Conservation (phyloP, 2,329 filamentous ascomycete genomes). For the Nemania bipapillata region DNA sequence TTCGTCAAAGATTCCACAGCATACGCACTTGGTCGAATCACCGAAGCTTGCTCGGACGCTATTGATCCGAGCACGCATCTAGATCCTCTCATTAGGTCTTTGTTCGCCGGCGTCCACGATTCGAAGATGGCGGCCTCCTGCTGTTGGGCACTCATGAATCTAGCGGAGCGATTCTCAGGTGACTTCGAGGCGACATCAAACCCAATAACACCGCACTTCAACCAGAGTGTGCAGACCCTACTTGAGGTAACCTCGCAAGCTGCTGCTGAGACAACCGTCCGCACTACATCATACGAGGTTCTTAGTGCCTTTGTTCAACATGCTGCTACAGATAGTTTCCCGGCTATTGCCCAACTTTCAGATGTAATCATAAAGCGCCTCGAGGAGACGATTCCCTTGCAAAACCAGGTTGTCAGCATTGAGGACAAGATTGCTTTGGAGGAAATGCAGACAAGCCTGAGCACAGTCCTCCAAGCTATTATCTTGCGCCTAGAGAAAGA, state of each 20-base stretch:
- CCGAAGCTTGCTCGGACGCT: constrained; percentile 88
- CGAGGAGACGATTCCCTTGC: constrained; percentile 87
- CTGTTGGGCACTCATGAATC: constrained; percentile 99
- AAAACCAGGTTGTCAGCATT: constrained; percentile 92
- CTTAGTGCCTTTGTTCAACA: constrained; percentile 94
- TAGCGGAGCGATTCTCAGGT: constrained; percentile 93
- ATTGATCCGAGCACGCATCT: constrained; percentile 88
- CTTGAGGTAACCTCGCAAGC: constrained; percentile 84
- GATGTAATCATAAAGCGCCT: constrained; percentile 90
- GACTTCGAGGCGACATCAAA: constrained; percentile 82
- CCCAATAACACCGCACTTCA: constrained; percentile 89
- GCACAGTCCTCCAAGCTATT: constrained; percentile 90
- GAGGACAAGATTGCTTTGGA: constrained; percentile 96
- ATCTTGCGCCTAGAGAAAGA: constrained; percentile 91
- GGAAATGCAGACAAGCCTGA: constrained; percentile 96
- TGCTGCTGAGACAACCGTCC: constrained; percentile 86
- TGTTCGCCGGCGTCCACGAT: constrained; percentile 90
- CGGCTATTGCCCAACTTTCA: constrained; percentile 81
- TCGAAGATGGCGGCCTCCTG: constrained; percentile 98
- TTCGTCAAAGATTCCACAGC: constrained; percentile 96
- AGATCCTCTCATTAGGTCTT: constrained; percentile 82
- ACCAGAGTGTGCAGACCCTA: constrained; percentile 86
- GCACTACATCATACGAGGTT: constrained; percentile 96
- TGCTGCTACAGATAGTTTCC: constrained; percentile 84
- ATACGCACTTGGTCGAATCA: constrained; percentile 94